Evolutionary conservation across 148 eudicot species (phyloP), one percentile per base, ranked within the genome.

Genomic region (Euryodendron excelsum): DNA sequence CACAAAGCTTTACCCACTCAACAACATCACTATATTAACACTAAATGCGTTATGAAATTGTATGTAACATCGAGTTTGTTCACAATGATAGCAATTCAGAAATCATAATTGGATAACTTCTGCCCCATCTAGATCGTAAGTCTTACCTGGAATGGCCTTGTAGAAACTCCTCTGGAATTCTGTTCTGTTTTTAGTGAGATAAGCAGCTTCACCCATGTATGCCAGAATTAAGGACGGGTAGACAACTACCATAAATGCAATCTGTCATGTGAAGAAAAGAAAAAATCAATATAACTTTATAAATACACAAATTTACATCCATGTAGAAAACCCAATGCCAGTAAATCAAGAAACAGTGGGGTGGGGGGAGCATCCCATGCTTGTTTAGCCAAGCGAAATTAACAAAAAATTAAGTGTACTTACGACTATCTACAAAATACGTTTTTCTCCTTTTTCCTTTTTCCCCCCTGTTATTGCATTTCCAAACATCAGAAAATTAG

Each of bases 171-270:
- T 84, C 68, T 82, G 82, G 75, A 87, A 82, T 66, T 87, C 82
- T 75, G 71, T 74, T 53, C 77, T 78, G 63, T 87, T 84, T 74
- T 80, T 82, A n/a, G 89, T 84, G 53, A 87, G 87, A 80, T 87
- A 87, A 25, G 89, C 89, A 70, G 89, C 89, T 72, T 87, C 89
- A 27, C 89, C 89, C 89, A 84, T 87, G 69, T 87, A 87, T 25
- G 89, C 89, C 76, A 87, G 80, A 55, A 87, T 78, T 67, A 87
- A 78, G 75, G 87, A 87, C 50, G 89, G 89, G 73, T 87, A 87
- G 20, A 84, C 89, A 78, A 87, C 81, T 77, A 80, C 85, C 45
- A 82, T 60, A 78, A 87, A 87, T 18, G 87, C 87, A 36, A 84
- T 75, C 89, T 87, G 89, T 65, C 69, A 75, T 41, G 48, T 41